Percentiles rank a stretch among this genome's conserved stretches.
phyloP scores from a whole-genome alignment of 371 early-diverging fungal genomes.

The Actinomucor elegans region DNA sequence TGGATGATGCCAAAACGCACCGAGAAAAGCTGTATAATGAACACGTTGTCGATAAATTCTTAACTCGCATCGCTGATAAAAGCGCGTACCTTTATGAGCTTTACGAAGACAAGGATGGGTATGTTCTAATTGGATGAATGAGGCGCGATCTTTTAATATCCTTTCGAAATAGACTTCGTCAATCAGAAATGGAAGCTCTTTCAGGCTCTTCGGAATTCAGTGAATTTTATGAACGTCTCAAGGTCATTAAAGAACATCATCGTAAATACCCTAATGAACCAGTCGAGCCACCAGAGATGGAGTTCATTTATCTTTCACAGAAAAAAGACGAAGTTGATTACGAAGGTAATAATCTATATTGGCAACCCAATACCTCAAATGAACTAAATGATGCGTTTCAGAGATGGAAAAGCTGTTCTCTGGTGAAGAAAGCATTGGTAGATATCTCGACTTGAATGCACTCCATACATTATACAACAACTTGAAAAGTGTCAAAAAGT shows the following conservation, averaged over 20 bases:
- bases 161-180: slow-evolving; percentile 50
- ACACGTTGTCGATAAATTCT: slow-evolving; percentile 71
- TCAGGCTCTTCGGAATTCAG: slow-evolving; percentile 73
- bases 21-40: slow-evolving; percentile 83
- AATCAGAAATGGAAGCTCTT: slow-evolving; percentile 73
- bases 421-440: slow-evolving; percentile 89
- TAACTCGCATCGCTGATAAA: slow-evolving; percentile 72
- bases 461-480: slow-evolving; percentile 81
- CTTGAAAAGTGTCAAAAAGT: slow-evolving; percentile 69
- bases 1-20: slow-evolving; percentile 75
- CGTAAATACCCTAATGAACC: slow-evolving; percentile 79
- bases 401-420: slow-evolving; percentile 86
- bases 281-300: slow-evolving; percentile 80
- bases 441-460: slow-evolving; percentile 85
- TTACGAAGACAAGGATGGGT: slow-evolving; percentile 80
- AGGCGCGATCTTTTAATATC: not conserved
- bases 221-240: slow-evolving; percentile 87
- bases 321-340: slow-evolving; percentile 55
- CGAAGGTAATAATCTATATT: slow-evolving; percentile 50
- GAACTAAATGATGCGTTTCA: too few species aligned
- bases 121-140: slow-evolving; percentile 5
- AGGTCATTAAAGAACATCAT: slow-evolving; percentile 82
- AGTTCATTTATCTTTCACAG: slow-evolving; percentile 58
- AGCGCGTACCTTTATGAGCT: slow-evolving; percentile 60
- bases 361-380: too few species aligned